phyloP scores from a whole-genome alignment of 2,329 filamentous ascomycete species.

The Fulvia fulva region DNA sequence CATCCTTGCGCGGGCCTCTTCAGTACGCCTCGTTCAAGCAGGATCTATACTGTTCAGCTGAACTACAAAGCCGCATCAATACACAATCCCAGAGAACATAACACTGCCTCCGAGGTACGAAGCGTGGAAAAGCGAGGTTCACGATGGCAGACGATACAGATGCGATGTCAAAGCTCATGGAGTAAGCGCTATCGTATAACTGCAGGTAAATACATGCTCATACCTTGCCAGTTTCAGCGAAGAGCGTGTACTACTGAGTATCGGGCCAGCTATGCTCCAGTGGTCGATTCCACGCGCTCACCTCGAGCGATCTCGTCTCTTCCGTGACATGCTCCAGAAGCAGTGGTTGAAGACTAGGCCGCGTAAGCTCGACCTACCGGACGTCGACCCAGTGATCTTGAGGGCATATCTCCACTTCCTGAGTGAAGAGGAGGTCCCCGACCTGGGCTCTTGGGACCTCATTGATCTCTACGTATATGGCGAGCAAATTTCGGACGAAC shows the following conservation, averaged over 20 bases:
- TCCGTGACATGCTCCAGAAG: background rate
- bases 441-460: background rate
- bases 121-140: background rate
- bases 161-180: background rate
- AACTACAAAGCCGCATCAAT: no score
- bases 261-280: background rate
- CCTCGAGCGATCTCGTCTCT: background rate
- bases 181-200: no score
- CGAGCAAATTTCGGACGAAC: slow-evolving; percentile 16
- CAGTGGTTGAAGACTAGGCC: background rate
- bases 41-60: no score
- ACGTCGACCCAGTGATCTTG: background rate
- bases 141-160: background rate
- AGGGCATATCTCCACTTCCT: background rate
- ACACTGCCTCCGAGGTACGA: no score
- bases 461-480: slow-evolving; percentile 20
- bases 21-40: no score
- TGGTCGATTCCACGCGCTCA: background rate
- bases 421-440: background rate
- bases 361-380: background rate
- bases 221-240: background rate
- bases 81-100: no score
- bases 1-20: background rate
- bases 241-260: background rate
- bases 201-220: background rate